Evolutionary conservation across 139 green algal genomes (phyloP).

Genomic region (Chloropicon primus): DNA sequence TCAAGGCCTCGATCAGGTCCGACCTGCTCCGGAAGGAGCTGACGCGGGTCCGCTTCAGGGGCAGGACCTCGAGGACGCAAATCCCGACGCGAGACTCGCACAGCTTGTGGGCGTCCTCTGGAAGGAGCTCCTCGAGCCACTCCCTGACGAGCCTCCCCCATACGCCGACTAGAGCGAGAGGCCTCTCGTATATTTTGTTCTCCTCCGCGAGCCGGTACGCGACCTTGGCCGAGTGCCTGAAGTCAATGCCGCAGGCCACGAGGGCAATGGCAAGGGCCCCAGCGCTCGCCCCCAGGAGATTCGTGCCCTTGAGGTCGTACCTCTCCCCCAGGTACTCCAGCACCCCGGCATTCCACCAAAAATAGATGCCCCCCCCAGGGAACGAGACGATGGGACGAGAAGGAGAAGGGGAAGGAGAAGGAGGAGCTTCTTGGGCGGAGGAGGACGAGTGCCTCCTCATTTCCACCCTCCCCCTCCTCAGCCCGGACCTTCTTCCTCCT

Average conservation of each 20-base stretch:
- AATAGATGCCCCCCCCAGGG: neutral
- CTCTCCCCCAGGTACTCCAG: slow-evolving; percentile 17
- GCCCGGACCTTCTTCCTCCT: too few relatives aligned
- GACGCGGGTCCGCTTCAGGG: slow-evolving; percentile 15
- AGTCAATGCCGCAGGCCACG: slow-evolving; percentile 14
- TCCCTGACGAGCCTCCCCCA: slow-evolving; percentile 48
- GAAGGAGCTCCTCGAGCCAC: slow-evolving; percentile 57
- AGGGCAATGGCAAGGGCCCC: slow-evolving; percentile 20
- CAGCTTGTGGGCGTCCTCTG: slow-evolving; percentile 34
- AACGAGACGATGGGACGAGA: neutral
- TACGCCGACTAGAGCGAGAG: slow-evolving; percentile 40
- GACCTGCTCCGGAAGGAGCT: slow-evolving; percentile 25
- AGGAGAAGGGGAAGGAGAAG: neutral
- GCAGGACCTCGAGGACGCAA: slow-evolving; percentile 15
- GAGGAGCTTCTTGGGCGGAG: too few relatives aligned
- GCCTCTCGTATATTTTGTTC: slow-evolving; percentile 26
- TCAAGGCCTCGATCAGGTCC: slow-evolving; percentile 45
- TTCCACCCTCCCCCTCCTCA: too few relatives aligned
- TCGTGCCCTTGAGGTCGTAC: slow-evolving; percentile 8
- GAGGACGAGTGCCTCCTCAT: too few relatives aligned
- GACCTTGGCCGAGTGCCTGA: slow-evolving; percentile 14
- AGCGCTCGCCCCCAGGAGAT: slow-evolving; percentile 13
- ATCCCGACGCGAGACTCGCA: slow-evolving; percentile 23
- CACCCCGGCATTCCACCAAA: slow-evolving; percentile 13
- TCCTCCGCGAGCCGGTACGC: slow-evolving; percentile 26